Evolutionary conservation across 305 asterid species (phyloP), one percentile per base, ranked within the genome.

Genomic region (Euphrasia arctica): DNA sequence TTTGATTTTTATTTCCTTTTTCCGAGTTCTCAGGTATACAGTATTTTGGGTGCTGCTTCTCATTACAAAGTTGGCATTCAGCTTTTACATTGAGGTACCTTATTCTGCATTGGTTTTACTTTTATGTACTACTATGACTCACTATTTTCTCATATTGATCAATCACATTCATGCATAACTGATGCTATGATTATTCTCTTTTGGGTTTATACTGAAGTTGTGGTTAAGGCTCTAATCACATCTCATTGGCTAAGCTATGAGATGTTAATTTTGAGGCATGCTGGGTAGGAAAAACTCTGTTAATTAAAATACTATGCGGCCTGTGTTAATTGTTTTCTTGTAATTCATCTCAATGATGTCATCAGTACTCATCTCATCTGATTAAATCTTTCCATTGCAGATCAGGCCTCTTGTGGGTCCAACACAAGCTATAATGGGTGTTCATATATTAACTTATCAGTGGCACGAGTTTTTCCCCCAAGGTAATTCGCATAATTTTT

Each of bases 401-500:
- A 90, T 94, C 71, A 83, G 69, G 78, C 99, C 99, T 72, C 74
- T 94, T 55, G 96, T 94, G 65, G 77, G 65, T 71, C 99, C 99
- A 67, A 94, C 99, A 66, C 75, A 82, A 66, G 85, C 78, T 58
- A 81, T 94, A 63, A 94, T 94, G 99, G 62, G 67, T 0, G 85
- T 88, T 74, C 98, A 81, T 73, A 72, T 94, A 74, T 61, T 69
- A 62, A 70, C 74, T 66, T 90, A 88, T 67, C 83, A 85, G 59
- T 94, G 99, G 99, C 99, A 94, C 67, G 97, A 90, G 71, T 94
- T 90, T 82, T 94, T 94, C 58, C 99, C 99, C 41, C 87, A 70
- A 67, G 99, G 99, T 94, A 86, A 48, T 65, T 54, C 32, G 45
- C 71, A 32, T 41, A 42, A 58, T 18, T 18, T 56, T 72, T 34